Evolutionary conservation across 2,329 filamentous ascomycete genomes (phyloP), one percentile per base, ranked within the genome.

Genomic region (Fusarium odoratissimum): DNA sequence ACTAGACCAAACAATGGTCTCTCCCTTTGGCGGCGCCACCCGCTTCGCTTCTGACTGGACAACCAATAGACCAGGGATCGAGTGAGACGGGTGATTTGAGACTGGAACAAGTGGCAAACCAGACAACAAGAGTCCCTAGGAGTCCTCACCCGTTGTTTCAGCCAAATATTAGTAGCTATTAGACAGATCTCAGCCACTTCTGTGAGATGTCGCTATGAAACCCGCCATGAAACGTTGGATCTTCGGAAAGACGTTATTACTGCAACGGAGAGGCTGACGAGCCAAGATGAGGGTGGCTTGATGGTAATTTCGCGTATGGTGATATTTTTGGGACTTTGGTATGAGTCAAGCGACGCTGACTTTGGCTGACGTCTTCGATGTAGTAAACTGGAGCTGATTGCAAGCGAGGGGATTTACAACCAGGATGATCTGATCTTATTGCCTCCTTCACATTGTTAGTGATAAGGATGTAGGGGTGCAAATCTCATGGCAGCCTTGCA

Each of bases 11-110:
- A 52, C 61, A 60, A 52, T 52, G 40, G 37, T 31, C 30, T 59
- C 33, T 44, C 6, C 49, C 12, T n/a, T n/a, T 60, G 64, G 45
- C 45, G 64, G 64, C 45, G 61, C 61, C 64, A 59, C 52, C 64
- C 64, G 64, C 64, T 60, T 66, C 38, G 7, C 33, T 40, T 46
- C 52, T 48, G 45, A 66, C 31, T 52, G 16, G 61, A 51, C 41
- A 40, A 41, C 52, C 52, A 54, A 56, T 52, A 25, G 42, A n/a
- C 19, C 11, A 37, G 16, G 8, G 25, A 28, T 28, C 30, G n/a
- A 45, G 35, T 49, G 31, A 33, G 52, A 28, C 21, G 21, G 44
- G 12, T 23, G 17, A 62, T 62, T 55, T 41, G 35, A 31, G 37
- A 48, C 41, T 56, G 28, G 37, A 30, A 30, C 37, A 63, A 56